phyloP scores from a whole-genome alignment of 73 alveolate species.

The Paramecium sonneborni region DNA sequence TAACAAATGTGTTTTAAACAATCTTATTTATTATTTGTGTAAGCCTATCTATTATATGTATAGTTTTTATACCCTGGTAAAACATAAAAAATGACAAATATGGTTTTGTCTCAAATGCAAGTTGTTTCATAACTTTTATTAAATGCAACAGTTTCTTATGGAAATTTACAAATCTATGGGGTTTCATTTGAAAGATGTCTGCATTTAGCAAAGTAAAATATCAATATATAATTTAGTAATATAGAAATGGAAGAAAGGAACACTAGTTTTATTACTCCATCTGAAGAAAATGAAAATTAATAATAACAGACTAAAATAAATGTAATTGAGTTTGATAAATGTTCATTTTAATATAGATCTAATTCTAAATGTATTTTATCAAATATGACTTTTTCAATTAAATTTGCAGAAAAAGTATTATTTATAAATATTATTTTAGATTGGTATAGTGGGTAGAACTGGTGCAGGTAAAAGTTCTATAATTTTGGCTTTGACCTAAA shows the following conservation, averaged over 20 bases:
- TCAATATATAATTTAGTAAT: background rate
- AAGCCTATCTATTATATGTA: background rate
- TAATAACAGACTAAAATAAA: background rate
- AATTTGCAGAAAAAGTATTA: constrained; percentile 7
- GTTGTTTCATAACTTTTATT: background rate
- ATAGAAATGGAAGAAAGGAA: background rate
- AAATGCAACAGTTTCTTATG: background rate
- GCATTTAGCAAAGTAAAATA: constrained; percentile 3
- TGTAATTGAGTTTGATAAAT: background rate
- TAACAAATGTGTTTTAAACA: background rate
- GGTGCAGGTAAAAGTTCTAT: constrained; percentile 86
- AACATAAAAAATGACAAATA: background rate
- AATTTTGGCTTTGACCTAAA: constrained; percentile 80
- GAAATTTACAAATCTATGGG: background rate
- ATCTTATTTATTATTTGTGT: background rate
- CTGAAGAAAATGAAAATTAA: background rate
- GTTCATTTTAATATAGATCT: constrained; percentile 33
- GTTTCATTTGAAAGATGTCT: constrained; percentile 15
- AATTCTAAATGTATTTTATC: constrained; percentile 1
- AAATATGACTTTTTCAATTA: background rate
- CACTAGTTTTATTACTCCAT: background rate
- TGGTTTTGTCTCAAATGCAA: background rate
- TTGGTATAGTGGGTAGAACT: constrained; percentile 98
- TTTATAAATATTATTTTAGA: constrained; percentile 50
- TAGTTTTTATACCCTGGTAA: constrained; percentile 4